Evolutionary conservation across 2,329 filamentous ascomycete genomes (phyloP), one percentile per base, ranked within the genome.

Genomic region (Pseudogymnoascus sp.): DNA sequence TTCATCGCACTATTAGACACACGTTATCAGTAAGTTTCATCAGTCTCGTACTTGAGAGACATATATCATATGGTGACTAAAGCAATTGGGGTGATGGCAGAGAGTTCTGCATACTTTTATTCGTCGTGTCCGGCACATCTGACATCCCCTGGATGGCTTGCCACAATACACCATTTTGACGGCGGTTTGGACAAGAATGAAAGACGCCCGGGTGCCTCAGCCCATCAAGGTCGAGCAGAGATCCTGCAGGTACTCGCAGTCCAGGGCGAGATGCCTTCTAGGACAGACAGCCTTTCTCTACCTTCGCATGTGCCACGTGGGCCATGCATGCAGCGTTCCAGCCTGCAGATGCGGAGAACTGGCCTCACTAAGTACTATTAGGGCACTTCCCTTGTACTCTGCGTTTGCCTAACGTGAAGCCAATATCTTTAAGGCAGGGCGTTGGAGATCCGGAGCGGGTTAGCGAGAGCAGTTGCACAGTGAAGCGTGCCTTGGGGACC

Each of bases 101-200:
- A 33, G 29, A 55, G n/a, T 42, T 8, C 17, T 25, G 69, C 79
- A 65, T 79, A 88, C 88, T 81, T 90, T 90, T 71, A 91, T 90
- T 68, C 87, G 81, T 66, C 88, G 81, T 36, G 82, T 87, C 71
- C 87, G 83, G 72, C 88, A 91, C 83, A 87, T 90, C 76, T 89
- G 87, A 69, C 88, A 91, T 68, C 87, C 88, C 75, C 80, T 77
- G 0, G 84, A 87, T 69, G 85, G 83, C 74, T 85, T 86, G 42
- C 85, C 85, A 65, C 82, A 85, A 68, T 86, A 87, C 10, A 86
- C 84, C 84, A 87, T 87, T 66, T 63, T 75, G 73, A 63, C 44
- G 65, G 63, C 42, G 27, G 44, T 12, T 55, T 55, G 4, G 27
- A 21, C 29, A 17, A 33, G 48, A 55, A 55, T 33, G n/a, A 17